Percentiles rank a stretch among this genome's conserved stretches.
These are phyloP conservation scores for Magnusiomyces ingens DNA, from an alignment of 1,139 yeast genomes.

Conservation along the genomic window DNA sequence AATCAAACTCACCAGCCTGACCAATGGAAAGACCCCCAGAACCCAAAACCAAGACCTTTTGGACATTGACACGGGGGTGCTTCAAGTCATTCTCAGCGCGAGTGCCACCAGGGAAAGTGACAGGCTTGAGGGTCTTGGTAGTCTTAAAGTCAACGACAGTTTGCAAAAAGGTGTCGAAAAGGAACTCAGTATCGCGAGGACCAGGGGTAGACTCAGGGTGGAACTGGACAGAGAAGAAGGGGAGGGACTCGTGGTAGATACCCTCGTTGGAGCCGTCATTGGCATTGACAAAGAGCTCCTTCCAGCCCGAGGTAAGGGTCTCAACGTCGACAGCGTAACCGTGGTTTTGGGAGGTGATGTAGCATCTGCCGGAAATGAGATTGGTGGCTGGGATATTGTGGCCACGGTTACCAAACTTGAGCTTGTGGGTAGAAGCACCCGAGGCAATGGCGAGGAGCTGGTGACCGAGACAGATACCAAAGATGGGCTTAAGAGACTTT, in stretches of 20 bases:
- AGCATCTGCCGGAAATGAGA: conserved; percentile 88
- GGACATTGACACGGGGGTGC: conserved; percentile 72
- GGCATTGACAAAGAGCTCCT: conserved; percentile 89
- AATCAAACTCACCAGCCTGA: conserved; percentile 99
- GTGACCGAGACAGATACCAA: conserved; percentile 99
- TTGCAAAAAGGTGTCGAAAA: conserved; percentile 87
- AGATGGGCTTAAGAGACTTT: conserved; percentile 51
- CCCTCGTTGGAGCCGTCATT: conserved; percentile 99
- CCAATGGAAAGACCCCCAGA: conserved; percentile 99
- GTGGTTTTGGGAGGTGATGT: conserved; percentile 98
- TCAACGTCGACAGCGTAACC: conserved; percentile 92
- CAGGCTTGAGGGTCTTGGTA: conserved; percentile 58
- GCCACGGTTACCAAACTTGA: conserved; percentile 99
- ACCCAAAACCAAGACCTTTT: conserved; percentile 93
- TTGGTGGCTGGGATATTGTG: conserved; percentile 98
- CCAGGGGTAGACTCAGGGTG: conserved; percentile 99
- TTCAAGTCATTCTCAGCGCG: conserved; percentile 56
- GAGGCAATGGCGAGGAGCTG: conserved; percentile 93
- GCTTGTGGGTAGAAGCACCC: conserved; percentile 86
- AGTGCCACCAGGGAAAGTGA: conserved; percentile 86
- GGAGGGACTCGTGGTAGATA: conserved; percentile 81
- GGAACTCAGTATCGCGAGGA: conserved; percentile 97
- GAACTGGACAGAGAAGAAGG: conserved; percentile 97
- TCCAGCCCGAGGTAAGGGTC: conserved; percentile 73
- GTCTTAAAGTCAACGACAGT: conserved; percentile 62